Percentiles rank a stretch among this genome's conserved stretches.
phyloP scores from a whole-genome alignment of 176 grass and related monocot species.

The Phragmites australis region DNA sequence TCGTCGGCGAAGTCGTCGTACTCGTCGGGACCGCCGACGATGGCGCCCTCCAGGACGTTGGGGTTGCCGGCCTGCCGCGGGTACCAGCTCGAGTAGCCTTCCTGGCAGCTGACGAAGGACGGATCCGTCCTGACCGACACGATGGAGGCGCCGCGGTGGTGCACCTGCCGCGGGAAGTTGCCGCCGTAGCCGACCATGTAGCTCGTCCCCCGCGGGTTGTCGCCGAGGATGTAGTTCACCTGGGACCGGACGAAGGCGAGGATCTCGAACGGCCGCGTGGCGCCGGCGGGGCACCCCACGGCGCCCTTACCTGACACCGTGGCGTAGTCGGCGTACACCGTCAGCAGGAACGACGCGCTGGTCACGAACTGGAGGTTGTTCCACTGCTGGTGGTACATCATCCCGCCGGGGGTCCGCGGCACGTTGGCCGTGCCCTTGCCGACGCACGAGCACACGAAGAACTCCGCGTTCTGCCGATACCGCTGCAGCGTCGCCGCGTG shows the following conservation, averaged over 20 bases:
- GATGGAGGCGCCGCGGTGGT: conserved; percentile 91
- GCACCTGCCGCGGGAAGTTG: conserved; percentile 75
- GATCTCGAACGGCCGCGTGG: conserved; percentile 51
- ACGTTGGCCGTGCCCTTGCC: conserved; percentile 66
- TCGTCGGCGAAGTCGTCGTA: conserved; percentile 87
- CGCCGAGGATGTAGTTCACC: conserved; percentile 85
- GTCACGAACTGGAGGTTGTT: conserved; percentile 98
- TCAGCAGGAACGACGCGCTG: conserved; percentile 74
- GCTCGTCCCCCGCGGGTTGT: conserved; percentile 86
- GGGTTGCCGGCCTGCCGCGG: conserved; percentile 53
- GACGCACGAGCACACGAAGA: conserved; percentile 85
- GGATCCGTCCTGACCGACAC: conserved; percentile 63
- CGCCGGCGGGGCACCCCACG: conserved; percentile 51
- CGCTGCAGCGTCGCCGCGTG: conserved; percentile 53
- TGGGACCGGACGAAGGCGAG: conserved; percentile 75
- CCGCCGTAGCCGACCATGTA: conserved; percentile 94
- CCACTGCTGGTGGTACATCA: conserved; percentile 89
- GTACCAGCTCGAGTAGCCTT: conserved; percentile 69
- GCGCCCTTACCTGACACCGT: conserved; percentile 37
- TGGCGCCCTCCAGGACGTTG: conserved; percentile 75
- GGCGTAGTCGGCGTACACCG: conserved; percentile 78
- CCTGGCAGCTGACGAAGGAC: conserved; percentile 72
- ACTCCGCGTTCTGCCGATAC: conserved; percentile 87
- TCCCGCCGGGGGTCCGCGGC: conserved; percentile 68
- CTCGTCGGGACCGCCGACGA: conserved; percentile 85